phyloP scores from a whole-genome alignment of 225 moss, liverwort and hornwort species.

The Takakia lepidozioides region DNA sequence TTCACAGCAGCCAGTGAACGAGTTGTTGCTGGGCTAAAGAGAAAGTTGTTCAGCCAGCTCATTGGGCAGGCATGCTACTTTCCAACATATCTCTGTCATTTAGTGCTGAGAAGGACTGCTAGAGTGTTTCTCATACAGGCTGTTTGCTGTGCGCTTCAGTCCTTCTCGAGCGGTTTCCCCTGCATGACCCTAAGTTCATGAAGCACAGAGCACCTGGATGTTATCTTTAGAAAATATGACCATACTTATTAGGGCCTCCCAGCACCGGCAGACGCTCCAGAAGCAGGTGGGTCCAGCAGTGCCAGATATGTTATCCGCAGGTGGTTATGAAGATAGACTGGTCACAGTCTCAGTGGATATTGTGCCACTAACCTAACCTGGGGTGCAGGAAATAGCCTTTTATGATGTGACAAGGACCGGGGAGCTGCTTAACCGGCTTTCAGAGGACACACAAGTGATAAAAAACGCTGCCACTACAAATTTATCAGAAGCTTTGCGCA shows the following conservation, averaged over 20 bases:
- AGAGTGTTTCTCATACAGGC: no score
- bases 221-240: no score
- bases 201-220: no score
- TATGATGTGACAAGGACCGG: slow-evolving; percentile 93
- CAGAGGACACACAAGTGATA: slow-evolving; percentile 92
- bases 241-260: no score
- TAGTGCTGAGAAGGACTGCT: no score
- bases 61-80: slow-evolving; percentile 52
- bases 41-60: slow-evolving; percentile 59
- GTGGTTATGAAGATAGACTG: no score
- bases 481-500: slow-evolving; percentile 86
- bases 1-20: slow-evolving; percentile 78
- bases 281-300: no score
- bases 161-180: no score
- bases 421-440: slow-evolving; percentile 86
- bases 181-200: no score
- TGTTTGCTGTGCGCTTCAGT: no score
- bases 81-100: background rate
- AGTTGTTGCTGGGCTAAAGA: slow-evolving; percentile 79
- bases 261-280: no score
- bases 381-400: slow-evolving; percentile 84
- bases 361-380: background rate
- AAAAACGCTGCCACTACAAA: slow-evolving; percentile 94
- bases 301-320: no score
- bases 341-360: background rate